These are phyloP conservation scores for Strombidium stylifer DNA, from an alignment of 73 alveolate species.

Conservation along the genomic window DNA sequence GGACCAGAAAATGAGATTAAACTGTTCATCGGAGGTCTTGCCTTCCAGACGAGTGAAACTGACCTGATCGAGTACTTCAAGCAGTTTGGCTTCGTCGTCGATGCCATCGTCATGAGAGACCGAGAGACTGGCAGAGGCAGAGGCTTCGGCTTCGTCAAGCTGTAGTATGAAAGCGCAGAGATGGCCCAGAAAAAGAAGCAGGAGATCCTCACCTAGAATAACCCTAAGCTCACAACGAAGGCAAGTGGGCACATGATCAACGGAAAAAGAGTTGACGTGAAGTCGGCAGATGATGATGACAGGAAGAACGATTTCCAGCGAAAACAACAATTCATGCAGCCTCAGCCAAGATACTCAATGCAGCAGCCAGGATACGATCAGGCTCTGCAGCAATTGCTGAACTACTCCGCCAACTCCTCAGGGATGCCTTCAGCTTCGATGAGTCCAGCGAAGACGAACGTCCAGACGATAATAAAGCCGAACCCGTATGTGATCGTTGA, in stretches of 20 bases:
- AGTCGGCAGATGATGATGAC: slow-evolving; percentile 41
- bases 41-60: slow-evolving; percentile 45
- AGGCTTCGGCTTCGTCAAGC: slow-evolving; percentile 69
- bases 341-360: too few relatives aligned
- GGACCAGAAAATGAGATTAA: slow-evolving; percentile 50
- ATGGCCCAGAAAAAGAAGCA: slow-evolving; percentile 18
- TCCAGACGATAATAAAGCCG: slow-evolving; percentile 15
- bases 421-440: too few relatives aligned
- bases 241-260: slow-evolving; percentile 14
- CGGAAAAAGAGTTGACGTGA: slow-evolving; percentile 56
- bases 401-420: too few relatives aligned
- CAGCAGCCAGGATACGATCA: too few relatives aligned
- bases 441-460: too few relatives aligned
- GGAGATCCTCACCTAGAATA: neutral
- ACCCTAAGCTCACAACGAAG: neutral
- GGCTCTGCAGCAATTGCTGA: too few relatives aligned
- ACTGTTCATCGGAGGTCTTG: slow-evolving; percentile 82
- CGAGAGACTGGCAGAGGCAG: slow-evolving; percentile 58
- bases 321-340: neutral
- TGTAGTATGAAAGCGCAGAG: slow-evolving; percentile 11
- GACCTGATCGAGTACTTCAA: slow-evolving; percentile 56
- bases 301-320: neutral
- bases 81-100: slow-evolving; percentile 51
- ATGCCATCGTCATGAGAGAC: slow-evolving; percentile 59
- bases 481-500: slow-evolving; percentile 42